Conservation (phyloP, 1,284 basidiomycete species). For the Peniophora sp. region DNA sequence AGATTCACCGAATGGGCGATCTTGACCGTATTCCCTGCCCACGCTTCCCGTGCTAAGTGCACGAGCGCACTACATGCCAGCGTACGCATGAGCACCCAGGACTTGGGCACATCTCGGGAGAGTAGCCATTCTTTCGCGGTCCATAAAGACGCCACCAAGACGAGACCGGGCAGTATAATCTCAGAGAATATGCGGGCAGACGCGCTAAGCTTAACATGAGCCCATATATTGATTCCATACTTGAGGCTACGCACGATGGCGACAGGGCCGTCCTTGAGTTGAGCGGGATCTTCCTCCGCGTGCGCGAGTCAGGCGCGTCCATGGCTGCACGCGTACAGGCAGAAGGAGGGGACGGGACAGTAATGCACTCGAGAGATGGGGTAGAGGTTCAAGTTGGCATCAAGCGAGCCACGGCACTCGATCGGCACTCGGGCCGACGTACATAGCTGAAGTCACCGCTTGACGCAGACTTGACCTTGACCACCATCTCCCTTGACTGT, state of each 20-base stretch:
- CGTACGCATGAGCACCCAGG: constrained; percentile 66
- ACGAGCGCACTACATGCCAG: constrained; percentile 58
- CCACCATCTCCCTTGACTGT: no score
- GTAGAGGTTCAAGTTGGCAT: no score
- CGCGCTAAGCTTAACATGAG: constrained; percentile 1
- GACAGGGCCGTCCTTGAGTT: constrained; percentile 43
- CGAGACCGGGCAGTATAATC: constrained; percentile 48
- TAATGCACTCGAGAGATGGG: no score
- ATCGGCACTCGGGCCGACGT: no score
- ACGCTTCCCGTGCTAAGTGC: constrained; percentile 47
- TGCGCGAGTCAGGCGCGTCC: constrained; percentile 61
- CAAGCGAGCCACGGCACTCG: no score
- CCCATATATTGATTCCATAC: neutral
- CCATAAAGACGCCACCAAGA: constrained; percentile 56
- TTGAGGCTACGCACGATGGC: constrained; percentile 33
- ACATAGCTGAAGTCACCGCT: no score
- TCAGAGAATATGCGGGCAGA: constrained; percentile 20
- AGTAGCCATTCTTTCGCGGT: constrained; percentile 59
- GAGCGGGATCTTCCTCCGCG: constrained; percentile 58
- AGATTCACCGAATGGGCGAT: constrained; percentile 23
- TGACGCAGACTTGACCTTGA: no score
- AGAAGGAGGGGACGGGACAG: no score
- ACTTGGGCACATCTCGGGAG: constrained; percentile 55
- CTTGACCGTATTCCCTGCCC: constrained; percentile 43
- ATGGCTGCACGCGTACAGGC: constrained; percentile 22